Evolutionary conservation across 202 grass and related monocot species (phyloP).

Genomic region (Schoenoplectus tabernaemontani): DNA sequence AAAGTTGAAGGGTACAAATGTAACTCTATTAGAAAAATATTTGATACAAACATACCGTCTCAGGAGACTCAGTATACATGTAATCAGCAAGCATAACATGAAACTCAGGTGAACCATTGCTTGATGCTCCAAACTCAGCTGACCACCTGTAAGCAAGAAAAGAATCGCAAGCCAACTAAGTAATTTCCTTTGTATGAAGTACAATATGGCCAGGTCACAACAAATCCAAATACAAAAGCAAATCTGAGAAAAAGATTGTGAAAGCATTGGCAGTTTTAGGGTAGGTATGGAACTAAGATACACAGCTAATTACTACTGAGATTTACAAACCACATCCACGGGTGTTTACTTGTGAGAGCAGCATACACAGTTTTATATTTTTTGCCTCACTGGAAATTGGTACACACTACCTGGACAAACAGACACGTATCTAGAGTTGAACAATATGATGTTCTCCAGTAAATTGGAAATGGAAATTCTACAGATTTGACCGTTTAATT

Average conservation of each 20-base stretch:
- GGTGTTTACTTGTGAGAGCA: neutral
- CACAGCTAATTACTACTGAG: neutral
- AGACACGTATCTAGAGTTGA: neutral
- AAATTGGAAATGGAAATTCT: neutral
- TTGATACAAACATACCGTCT: conserved; percentile 53
- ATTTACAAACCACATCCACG: neutral
- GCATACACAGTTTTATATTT: neutral
- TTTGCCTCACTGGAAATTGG: neutral
- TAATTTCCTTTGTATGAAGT: neutral
- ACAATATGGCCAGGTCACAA: neutral
- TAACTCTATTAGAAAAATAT: neutral
- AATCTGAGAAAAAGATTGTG: neutral
- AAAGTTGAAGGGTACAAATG: neutral
- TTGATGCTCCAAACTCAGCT: conserved; percentile 66
- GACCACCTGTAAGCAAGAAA: conserved; percentile 58
- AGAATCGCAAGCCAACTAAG: neutral
- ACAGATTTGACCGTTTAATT: neutral
- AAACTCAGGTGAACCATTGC: conserved; percentile 69
- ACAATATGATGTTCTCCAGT: neutral
- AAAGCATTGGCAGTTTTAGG: neutral
- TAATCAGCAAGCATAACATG: conserved; percentile 96
- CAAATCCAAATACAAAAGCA: neutral
- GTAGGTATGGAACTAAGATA: neutral
- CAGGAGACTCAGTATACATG: conserved; percentile 86
- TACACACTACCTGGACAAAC: neutral